phyloP scores from a whole-genome alignment of 2,329 filamentous ascomycete genomes.

The Stemphylium beticola region DNA sequence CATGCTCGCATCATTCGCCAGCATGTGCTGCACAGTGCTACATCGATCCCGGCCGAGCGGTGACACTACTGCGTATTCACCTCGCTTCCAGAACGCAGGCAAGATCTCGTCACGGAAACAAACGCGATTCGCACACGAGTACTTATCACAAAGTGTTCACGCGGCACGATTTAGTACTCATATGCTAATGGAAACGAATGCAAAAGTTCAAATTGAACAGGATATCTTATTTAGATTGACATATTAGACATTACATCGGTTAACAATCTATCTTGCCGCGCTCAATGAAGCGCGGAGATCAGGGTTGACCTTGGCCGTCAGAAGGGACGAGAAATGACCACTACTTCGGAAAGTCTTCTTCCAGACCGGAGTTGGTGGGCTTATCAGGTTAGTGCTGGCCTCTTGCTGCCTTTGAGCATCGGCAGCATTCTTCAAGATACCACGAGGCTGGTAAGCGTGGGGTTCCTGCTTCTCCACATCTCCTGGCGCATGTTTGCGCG shows the following conservation, averaged over 20 bases:
- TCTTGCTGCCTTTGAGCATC: neutral
- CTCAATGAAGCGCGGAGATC: conserved; percentile 27
- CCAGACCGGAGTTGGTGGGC: conserved; percentile 20
- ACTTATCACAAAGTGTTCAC: too few species aligned
- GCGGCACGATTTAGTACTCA: too few species aligned
- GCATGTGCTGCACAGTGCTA: neutral
- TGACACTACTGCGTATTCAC: neutral
- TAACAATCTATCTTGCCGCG: neutral
- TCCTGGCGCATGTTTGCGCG: neutral
- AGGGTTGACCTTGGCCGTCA: conserved; percentile 35
- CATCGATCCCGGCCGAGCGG: neutral
- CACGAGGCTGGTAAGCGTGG: neutral
- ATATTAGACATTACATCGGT: conserved; percentile 1
- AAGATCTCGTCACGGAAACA: too few species aligned
- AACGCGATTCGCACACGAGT: too few species aligned
- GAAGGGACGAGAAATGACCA: conserved; percentile 31
- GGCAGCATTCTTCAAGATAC: conserved; percentile 5
- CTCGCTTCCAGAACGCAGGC: neutral
- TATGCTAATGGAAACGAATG: neutral
- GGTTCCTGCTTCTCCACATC: conserved; percentile 21
- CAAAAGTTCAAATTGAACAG: neutral
- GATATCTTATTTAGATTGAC: neutral
- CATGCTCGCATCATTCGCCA: neutral
- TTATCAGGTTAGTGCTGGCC: neutral
- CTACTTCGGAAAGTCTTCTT: conserved; percentile 29